Base-by-base conservation (phyloP, 129 eudicot genomes). In the Centella asiatica region DNA sequence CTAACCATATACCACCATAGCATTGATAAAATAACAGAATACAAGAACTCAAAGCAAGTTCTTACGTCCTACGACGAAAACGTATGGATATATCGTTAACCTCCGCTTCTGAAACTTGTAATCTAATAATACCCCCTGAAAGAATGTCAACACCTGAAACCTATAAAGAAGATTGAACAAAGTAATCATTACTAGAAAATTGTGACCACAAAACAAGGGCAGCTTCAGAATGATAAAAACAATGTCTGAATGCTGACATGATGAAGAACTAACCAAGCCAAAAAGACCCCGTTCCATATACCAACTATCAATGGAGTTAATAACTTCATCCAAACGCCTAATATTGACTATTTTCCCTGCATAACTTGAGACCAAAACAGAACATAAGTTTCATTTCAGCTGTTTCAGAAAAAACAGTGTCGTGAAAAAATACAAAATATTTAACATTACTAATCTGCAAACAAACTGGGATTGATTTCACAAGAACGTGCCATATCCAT, bases 221-320 rank as follows among this genome's bases (percentile, higher is more conserved):
- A 44, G 24, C 28, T 26, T 27, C 25, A 60, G 72, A 44, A 44
- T 44, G 19, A 27, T 27, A 27, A 46, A 31, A 26, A 17, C 61
- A 29, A 40, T 42, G 24, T 1, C 26, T 19, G 14, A 72, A 22
- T 26, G 17, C 27, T 50, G 32, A 44, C n/a, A 23, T 36, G 37
- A 57, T 56, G 18, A 58, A 60, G 57, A 42, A 61, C 95, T 68
- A 78, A 93, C 99, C 99, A 85, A 68, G 75, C 99, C 99, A 82
- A 93, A 93, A 67, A 88, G 96, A n/a, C 99, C 99, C 64, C 96
- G 85, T 78, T 93, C 99, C 96, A 93, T 88, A 69, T 93, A 93
- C 99, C 99, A 93, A 65, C 85, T 82, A 57, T 87, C 78, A 45
- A 93, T 88, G 58, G 99, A 93, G 74, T 57, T 81, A 67, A 93